Base-by-base conservation (phyloP, 257 asterid species). In the Verbascum thapsus region DNA sequence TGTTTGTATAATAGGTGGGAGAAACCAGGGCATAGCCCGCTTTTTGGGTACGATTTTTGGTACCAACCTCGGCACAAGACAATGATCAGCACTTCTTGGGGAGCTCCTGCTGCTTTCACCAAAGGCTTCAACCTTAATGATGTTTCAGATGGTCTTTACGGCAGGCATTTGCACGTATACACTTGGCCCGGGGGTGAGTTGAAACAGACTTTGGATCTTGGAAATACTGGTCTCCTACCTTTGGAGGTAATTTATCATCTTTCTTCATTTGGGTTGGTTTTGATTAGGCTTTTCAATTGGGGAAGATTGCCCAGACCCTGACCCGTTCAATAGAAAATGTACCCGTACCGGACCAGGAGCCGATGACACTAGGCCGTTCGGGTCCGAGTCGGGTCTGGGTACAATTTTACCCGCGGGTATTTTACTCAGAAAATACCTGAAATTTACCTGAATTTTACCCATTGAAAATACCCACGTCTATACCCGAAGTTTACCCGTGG, bases 61-160 rank as follows among this genome's bases (percentile, higher is more conserved):
- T 94, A 94, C 78, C 99, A 94, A 74, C 99, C 99, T 42, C 91
- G 89, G 19, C 97, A 90, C 67, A 90, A 94, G 72, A 94, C 95
- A 45, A 94, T 94, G 99, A 94, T 94, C 71, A 94, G 99, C 76
- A 69, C 83, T 53, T 84, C 97, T 3, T 94, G 97, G 99, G 99
- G 99, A 48, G 96, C 96, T 34, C 99, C 99, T 18, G 54, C 84
- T 17, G 97, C 97, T 63, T 94, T 94, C 73, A 87, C 95, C 19
- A 85, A 79, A 71, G 97, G 99, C 49, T 94, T 94, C 73, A 52
- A 90, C 76, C 97, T 75, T 57, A 80, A 94, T 79, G 85, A 94
- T 73, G 97, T 94, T 66, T 55, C 96, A 0, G 88, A 84, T 44
- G 99, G 99, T 19, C 80, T 82, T 56, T 94, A 94, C 4, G 97